Percentiles rank a stretch among this genome's conserved stretches.
These are phyloP conservation scores for Coprinopsis marcescibilis DNA, from an alignment of 768 basidiomycete species.

Conservation along the genomic window DNA sequence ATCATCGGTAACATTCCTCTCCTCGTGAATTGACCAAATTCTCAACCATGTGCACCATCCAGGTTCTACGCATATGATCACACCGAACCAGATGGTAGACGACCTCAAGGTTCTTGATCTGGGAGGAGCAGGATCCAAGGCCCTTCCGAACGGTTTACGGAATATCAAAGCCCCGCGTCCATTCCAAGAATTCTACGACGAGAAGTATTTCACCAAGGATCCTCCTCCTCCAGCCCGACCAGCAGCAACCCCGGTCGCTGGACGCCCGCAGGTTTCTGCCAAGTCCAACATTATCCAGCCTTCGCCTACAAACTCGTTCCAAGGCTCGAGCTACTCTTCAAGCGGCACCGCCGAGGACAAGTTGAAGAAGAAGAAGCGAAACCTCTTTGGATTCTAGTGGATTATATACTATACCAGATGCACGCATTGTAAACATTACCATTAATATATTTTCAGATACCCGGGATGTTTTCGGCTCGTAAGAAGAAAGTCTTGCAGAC, in stretches of 20 bases:
- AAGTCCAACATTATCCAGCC: conserved; percentile 34
- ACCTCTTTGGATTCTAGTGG: conserved; percentile 61
- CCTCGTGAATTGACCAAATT: neutral
- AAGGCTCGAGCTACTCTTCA: conserved; percentile 37
- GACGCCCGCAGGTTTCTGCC: conserved; percentile 29
- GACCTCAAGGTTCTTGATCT: conserved; percentile 85
- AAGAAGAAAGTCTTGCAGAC: neutral
- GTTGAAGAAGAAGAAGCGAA: conserved; percentile 80
- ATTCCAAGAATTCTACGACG: conserved; percentile 75
- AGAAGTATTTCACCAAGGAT: conserved; percentile 67
- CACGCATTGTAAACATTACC: neutral
- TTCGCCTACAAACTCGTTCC: conserved; percentile 50
- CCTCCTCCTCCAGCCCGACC: conserved; percentile 47
- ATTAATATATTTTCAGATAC: neutral
- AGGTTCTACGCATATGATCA: conserved; percentile 89
- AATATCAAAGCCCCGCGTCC: conserved; percentile 42
- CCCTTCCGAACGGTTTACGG: conserved; percentile 63
- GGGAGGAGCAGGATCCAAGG: conserved; percentile 76
- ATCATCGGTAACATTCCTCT: conserved; percentile 62
- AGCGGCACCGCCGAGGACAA: conserved; percentile 41
- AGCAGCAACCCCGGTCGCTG: conserved; percentile 28
- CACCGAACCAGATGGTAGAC: conserved; percentile 78
- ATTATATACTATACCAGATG: neutral
- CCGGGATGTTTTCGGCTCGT: neutral
- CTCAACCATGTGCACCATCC: neutral